Base-by-base conservation (phyloP, 139 green algal species). In the Cymbomonas tetramitiformis region DNA sequence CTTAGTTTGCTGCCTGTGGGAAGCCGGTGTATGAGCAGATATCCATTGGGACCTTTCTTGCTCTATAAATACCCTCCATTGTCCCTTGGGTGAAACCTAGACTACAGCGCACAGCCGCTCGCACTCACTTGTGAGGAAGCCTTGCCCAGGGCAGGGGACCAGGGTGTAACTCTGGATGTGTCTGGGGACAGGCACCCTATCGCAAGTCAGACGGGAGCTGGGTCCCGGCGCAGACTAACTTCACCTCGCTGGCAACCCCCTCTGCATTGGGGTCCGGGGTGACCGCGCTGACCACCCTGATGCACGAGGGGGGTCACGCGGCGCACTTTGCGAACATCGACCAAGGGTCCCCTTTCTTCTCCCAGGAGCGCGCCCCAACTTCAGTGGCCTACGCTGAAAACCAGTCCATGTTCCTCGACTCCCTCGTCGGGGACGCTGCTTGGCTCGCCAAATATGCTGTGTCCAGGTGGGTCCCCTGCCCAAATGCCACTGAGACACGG, bases 401-500 rank as follows among this genome's bases (percentile, higher is more conserved):
- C 21, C 76, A 86, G 69, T 68, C 38, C 38, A 86, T 86, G 83
- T 82, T 82, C 46, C 69, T 93, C 41, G 83, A 89, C 65, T 58
- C 62, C 0, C 67, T 84, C 23, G 68, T 64, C 0, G 53, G 59
- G 4, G 83, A 92, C 44, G 81, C 75, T 1, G 74, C 69, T 2
- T 92, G 81, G 81, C 66, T 87, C 44, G 78, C 50, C 1, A 64
- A 76, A 21, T 92, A 85, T 46, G 79, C 69, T n/a, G n/a, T n/a
- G n/a, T n/a, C n/a, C n/a, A n/a, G n/a, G n/a, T n/a, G n/a, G n/a
- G n/a, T n/a, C n/a, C n/a, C n/a, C n/a, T n/a, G n/a, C n/a, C n/a
- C n/a, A n/a, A n/a, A n/a, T n/a, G n/a, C n/a, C n/a, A n/a, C n/a
- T n/a, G n/a, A n/a, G n/a, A n/a, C n/a, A n/a, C n/a, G n/a, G n/a